Evolutionary conservation across 2,329 filamentous ascomycete genomes (phyloP).

Genomic region (Endocalyx cinctus): DNA sequence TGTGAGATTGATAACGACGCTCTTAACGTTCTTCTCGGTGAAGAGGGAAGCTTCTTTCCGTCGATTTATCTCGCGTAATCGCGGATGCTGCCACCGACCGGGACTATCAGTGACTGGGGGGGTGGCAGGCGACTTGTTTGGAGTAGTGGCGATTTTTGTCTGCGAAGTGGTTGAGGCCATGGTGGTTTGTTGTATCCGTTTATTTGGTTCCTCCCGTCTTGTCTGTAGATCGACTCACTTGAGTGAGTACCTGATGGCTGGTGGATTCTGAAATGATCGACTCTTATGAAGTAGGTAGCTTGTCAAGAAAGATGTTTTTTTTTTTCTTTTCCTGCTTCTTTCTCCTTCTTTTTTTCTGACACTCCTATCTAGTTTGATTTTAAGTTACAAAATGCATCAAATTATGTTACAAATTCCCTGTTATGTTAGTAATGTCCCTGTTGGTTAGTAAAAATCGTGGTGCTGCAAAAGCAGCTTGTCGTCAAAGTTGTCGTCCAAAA

Average conservation of each 20-base stretch:
- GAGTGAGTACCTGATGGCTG: not conserved
- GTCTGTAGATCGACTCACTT: constrained; percentile 3
- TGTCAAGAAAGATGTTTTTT: too few relatives aligned
- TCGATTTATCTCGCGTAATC: constrained; percentile 78
- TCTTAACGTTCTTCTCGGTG: constrained; percentile 68
- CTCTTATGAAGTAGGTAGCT: too few relatives aligned
- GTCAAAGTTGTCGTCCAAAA: too few relatives aligned
- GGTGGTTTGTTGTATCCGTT: constrained; percentile 4
- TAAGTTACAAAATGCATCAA: not conserved
- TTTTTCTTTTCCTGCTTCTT: too few relatives aligned
- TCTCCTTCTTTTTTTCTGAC: not conserved
- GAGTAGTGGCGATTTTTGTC: constrained; percentile 39
- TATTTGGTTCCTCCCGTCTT: constrained; percentile 5
- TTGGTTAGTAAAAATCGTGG: constrained; percentile 10
- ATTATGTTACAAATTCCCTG: not conserved
- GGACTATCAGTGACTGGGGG: constrained; percentile 49
- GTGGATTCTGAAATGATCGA: too few relatives aligned
- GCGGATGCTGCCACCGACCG: constrained; percentile 88
- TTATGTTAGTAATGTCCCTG: constrained; percentile 2
- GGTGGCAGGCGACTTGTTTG: constrained; percentile 26
- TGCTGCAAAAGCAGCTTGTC: constrained; percentile 13
- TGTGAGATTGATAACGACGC: constrained; percentile 62
- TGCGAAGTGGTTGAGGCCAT: constrained; percentile 28
- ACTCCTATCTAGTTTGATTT: not conserved
- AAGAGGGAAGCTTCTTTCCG: constrained; percentile 77